phyloP scores from a whole-genome alignment of 2,329 filamentous ascomycete genomes.

The Colletotrichum viniferum region DNA sequence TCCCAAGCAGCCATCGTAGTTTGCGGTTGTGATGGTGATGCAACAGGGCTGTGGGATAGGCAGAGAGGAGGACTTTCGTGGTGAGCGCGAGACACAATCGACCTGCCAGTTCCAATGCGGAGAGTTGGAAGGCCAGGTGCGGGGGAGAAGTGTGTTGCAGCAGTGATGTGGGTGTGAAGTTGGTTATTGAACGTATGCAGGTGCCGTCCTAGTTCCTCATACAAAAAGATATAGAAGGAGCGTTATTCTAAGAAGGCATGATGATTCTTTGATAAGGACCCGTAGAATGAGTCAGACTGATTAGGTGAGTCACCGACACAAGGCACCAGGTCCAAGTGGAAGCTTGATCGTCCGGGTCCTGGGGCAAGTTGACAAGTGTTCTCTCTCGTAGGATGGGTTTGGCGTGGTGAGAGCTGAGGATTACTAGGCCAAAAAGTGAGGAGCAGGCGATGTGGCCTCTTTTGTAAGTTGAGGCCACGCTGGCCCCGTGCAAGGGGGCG shows the following conservation, averaged over 20 bases:
- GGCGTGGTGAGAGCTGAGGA: background rate
- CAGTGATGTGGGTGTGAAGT: background rate
- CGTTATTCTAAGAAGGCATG: constrained; percentile 24
- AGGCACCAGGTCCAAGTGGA: background rate
- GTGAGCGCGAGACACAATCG: background rate
- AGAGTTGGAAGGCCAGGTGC: background rate
- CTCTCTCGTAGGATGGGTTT: background rate
- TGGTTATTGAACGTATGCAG: constrained; percentile 24
- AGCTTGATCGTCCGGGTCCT: background rate
- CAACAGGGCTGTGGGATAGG: background rate
- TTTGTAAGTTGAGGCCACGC: constrained; percentile 24
- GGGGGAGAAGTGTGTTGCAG: constrained; percentile 9
- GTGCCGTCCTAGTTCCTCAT: constrained; percentile 43
- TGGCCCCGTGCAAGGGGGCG: constrained; percentile 10
- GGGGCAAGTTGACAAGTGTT: constrained; percentile 19
- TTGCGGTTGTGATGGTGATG: constrained; percentile 5
- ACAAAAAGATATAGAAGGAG: constrained; percentile 29
- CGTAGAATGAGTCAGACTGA: constrained; percentile 26
- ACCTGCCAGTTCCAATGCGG: background rate
- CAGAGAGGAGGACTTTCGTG: background rate
- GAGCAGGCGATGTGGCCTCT: constrained; percentile 23
- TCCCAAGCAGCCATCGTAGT: constrained; percentile 46
- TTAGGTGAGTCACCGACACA: constrained; percentile 12
- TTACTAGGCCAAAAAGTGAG: rapidly evolving
- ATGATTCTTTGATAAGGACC: constrained; percentile 25